Evolutionary conservation across 2,329 filamentous ascomycete species (phyloP).

Genomic region (Parafenestella ontariensis): DNA sequence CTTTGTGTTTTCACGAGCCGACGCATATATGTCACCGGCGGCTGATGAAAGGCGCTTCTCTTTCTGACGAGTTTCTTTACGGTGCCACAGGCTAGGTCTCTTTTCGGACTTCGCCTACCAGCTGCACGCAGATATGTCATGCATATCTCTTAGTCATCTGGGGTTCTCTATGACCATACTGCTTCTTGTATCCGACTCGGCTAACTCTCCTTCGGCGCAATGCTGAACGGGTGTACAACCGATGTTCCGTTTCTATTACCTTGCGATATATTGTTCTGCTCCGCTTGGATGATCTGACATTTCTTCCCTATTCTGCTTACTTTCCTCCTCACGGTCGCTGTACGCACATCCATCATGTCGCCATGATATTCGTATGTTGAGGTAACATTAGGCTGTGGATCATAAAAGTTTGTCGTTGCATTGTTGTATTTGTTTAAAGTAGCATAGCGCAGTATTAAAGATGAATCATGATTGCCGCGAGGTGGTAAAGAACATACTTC

Average conservation of each 20-base stretch:
- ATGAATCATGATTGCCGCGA: too few relatives aligned
- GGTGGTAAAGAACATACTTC: too few relatives aligned
- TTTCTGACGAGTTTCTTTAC: not conserved
- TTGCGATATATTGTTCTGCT: too few relatives aligned
- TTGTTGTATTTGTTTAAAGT: too few relatives aligned
- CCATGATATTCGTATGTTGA: not conserved
- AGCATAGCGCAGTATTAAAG: too few relatives aligned
- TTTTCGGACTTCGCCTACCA: not conserved
- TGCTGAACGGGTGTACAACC: not conserved
- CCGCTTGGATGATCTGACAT: not conserved
- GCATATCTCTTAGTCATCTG: constrained; percentile 5
- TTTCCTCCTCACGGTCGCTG: not conserved
- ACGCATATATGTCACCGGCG: not conserved
- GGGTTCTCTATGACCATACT: not conserved
- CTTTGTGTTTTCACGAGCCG: not conserved
- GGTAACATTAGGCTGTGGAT: not conserved
- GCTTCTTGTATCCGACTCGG: not conserved
- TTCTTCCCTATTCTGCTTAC: not conserved
- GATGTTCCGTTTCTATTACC: not conserved
- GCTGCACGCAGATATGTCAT: constrained; percentile 5
- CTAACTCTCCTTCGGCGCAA: not conserved
- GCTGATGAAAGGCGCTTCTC: not conserved
- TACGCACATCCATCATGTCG: not conserved
- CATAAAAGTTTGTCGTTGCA: not conserved
- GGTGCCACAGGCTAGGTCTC: not conserved